Conservation (phyloP, 805 yeast genomes). For the Myxozyma neotropica region DNA sequence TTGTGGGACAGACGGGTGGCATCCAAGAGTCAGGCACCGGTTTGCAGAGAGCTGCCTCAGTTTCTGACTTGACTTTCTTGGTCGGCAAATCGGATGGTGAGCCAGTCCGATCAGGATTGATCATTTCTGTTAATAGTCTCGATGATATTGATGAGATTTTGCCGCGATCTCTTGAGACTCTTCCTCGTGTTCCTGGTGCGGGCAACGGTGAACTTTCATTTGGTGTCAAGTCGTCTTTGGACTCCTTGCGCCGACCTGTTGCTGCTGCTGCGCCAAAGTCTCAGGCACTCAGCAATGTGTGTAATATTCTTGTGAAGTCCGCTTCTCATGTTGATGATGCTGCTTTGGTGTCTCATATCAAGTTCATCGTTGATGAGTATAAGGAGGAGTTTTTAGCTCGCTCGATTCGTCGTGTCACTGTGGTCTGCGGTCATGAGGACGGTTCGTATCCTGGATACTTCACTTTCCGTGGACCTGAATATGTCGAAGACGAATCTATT, state of each 20-base stretch:
- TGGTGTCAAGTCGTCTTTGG: slow-evolving; percentile 54
- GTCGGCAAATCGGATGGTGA: slow-evolving; percentile 65
- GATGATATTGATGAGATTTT: slow-evolving; percentile 90
- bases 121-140: slow-evolving; percentile 76
- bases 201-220: slow-evolving; percentile 43
- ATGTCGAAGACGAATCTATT: slow-evolving; percentile 84
- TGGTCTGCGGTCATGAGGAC: slow-evolving; percentile 77
- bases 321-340: slow-evolving; percentile 71
- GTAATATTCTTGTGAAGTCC: slow-evolving; percentile 74
- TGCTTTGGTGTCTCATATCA: slow-evolving; percentile 63
- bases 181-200: slow-evolving; percentile 52
- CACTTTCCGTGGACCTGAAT: slow-evolving; percentile 89
- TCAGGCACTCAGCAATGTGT: slow-evolving; percentile 67
- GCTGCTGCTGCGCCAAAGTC: slow-evolving; percentile 9
- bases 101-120: slow-evolving; percentile 80
- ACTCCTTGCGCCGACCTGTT: slow-evolving; percentile 26
- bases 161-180: slow-evolving; percentile 68
- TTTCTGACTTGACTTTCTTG: slow-evolving; percentile 85
- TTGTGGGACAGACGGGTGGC: slow-evolving; percentile 42
- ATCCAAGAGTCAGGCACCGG: slow-evolving; percentile 38
- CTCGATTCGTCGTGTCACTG: slow-evolving; percentile 88
- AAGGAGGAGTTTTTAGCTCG: slow-evolving; percentile 70
- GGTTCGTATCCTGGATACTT: slow-evolving; percentile 94
- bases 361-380: slow-evolving; percentile 65
- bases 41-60: slow-evolving; percentile 79